Percentiles rank a stretch among this genome's conserved stretches.
These are phyloP conservation scores for Citrus medica DNA, from an alignment of 345 rosid genomes.

Conservation along the genomic window DNA sequence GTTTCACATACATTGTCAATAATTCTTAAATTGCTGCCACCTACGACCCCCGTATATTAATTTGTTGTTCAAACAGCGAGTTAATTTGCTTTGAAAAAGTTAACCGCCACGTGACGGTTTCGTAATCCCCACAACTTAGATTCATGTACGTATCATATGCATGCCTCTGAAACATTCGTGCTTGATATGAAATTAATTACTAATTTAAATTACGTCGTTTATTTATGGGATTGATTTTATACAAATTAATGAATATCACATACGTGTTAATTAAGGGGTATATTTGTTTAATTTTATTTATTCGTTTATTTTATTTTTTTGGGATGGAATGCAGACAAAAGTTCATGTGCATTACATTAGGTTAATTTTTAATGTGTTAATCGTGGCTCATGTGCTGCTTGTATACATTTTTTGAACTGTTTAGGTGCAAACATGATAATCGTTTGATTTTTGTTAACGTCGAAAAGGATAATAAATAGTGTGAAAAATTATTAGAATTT, in stretches of 20 bases:
- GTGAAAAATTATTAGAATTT: too few species aligned
- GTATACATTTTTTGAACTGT: too few species aligned
- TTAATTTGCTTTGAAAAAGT: background rate
- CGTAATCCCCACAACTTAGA: background rate
- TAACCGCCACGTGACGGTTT: conserved; percentile 5
- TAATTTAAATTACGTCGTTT: background rate
- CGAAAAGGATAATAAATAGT: too few species aligned
- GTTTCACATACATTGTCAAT: background rate
- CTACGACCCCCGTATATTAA: background rate
- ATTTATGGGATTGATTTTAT: background rate
- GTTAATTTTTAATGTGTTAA: background rate
- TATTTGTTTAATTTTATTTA: too few species aligned
- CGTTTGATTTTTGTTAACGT: too few species aligned
- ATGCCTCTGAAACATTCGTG: background rate
- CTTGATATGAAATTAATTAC: background rate
- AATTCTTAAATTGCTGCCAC: background rate
- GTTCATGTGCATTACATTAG: background rate
- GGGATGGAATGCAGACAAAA: background rate
- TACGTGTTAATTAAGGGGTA: too few species aligned
- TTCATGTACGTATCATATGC: background rate
- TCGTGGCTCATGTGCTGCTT: too few species aligned
- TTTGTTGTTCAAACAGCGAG: background rate
- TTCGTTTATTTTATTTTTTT: too few species aligned
- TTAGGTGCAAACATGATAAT: too few species aligned
- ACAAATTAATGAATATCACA: too few species aligned